Base-by-base conservation (phyloP, 176 grass and related monocot genomes). In the Musa acuminata region DNA sequence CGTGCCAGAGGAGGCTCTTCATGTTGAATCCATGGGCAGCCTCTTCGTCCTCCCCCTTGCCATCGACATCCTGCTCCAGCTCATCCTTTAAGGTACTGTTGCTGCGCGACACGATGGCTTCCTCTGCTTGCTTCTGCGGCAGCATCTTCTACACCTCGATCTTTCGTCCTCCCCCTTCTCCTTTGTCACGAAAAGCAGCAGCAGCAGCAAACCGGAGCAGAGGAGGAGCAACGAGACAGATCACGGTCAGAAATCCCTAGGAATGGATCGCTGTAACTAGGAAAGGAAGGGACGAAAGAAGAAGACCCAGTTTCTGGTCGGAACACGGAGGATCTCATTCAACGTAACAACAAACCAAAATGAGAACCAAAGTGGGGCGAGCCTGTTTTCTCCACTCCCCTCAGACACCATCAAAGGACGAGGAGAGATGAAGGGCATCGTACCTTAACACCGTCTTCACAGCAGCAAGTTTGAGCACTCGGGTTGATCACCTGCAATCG, bases 51-150 rank as follows among this genome's bases (percentile, higher is more conserved):
- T 74, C 89, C 35, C 80, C 80, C 8, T 13, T 76, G 63, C 24
- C 76, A 85, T 14, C 53, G 80, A 82, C 11, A 77, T 76, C 80
- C 85, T 82, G 87, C 24, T 84, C 88, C 76, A 76, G 80, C 75
- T 84, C 88, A 19, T 87, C 83, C 85, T 85, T 83, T 72, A 85
- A 85, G 80, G 82, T 81, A 78, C 59, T 62, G 65, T 84, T 81
- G 72, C 76, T 82, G 75, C 51, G 63, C 19, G 89, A 81, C 81
- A 83, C 86, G 78, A 88, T 88, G 78, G 83, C 62, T 55, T 92
- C 89, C 53, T 88, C 83, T 20, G 51, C 83, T 49, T 92, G 89
- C 86, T 86, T 87, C 83, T 77, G 83, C 24, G 78, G 71, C 79
- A 72, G 75, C 89, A 88, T 92, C 78, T 27, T 74, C 55, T 54